Evolutionary conservation across 2,329 filamentous ascomycete species (phyloP), one percentile per base, ranked within the genome.

Genomic region (Fusarium cicatricum): DNA sequence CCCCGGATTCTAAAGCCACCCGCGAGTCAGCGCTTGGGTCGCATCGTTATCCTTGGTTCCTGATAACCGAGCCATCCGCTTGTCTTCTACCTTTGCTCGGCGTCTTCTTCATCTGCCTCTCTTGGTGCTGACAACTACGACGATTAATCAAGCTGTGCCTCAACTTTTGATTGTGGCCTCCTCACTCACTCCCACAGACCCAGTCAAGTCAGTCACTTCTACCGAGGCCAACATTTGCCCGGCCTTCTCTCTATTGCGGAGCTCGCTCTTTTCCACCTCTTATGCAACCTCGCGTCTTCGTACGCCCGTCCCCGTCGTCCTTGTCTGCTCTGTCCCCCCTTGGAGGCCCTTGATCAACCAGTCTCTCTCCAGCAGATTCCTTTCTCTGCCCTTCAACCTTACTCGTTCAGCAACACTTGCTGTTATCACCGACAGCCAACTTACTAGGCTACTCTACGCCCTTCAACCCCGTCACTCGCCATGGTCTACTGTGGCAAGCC

Each of bases 401-500:
- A 26, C 33, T 50, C 49, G 48, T 39, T 16, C 23, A 52, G 39
- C 21, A 39, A 21, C 12, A 21, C 33, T 45, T 36, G 32, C 19
- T 37, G 44, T 46, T 17, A 45, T 33, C 28, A 44, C 34, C 23
- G 31, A n/a, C 33, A 19, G 40, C 44, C 39, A 15, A 19, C 28
- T 34, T 36, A n/a, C 26, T 39, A 9, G 26, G 11, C 39, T 23
- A 39, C 21, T 44, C n/a, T 26, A 32, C 36, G 4, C 36, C 31
- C 40, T 34, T 36, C 28, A 39, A 37, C 31, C 40, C 33, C 34
- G 45, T 36, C 47, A 8, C 19, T 53, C 72, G 75, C 55, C 61
- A 88, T 88, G 85, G 85, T 87, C 11, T 88, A 87, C 66, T 86
- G 83, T 58, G 86, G 86, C 36, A 87, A 86, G 74, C 84, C 86